Base-by-base conservation (phyloP, 1,284 basidiomycete genomes). In the Cryptococcus amylolentus region DNA sequence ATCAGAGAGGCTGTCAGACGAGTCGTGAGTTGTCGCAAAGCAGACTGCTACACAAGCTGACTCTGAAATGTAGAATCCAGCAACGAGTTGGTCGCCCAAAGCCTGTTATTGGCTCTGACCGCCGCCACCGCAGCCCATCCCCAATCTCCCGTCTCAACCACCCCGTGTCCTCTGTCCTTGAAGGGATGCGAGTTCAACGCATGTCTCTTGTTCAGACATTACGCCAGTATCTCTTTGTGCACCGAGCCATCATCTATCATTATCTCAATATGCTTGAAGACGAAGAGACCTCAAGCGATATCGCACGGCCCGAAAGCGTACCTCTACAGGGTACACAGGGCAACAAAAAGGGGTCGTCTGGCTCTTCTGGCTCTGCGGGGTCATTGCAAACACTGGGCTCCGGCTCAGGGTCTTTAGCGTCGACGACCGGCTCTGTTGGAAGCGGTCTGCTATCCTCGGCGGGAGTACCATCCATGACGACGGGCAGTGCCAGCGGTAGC, bases 201-300 rank as follows among this genome's bases (percentile, higher is more conserved):
- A 94, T 94, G 91, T 91, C 88, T 67, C 76, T 94, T 56, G 91
- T 90, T 66, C 91, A 92, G 80, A 91, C 86, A 69, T 76, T 93
- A 68, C 80, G 91, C 58, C 91, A 94, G 78, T 94, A 91, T 69
- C 85, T 93, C 23, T 94, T 93, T 72, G 88, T 91, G 28, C 89
- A 94, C 70, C 85, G 86, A 37, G 89, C 87, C 16, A 83, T 94
- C 60, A 84, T 93, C 54, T 87, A 90, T 70, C 87, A 89, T 31
- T 85, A 87, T 46, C 77, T 94, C 69, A 81, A 83, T 79, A 81
- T 92, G 51, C 79, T 88, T 46, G 90, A 92, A 66, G 86, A 89
- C 69, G 86, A 72, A 39, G 64, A 65, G 31, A 35, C 31, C 31
- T 35, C 31, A 35, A 35, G 31, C 31, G 3, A 35, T 35, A 35